phyloP scores from a whole-genome alignment of 2,329 filamentous ascomycete genomes.

The Epicoccum sorghinum region DNA sequence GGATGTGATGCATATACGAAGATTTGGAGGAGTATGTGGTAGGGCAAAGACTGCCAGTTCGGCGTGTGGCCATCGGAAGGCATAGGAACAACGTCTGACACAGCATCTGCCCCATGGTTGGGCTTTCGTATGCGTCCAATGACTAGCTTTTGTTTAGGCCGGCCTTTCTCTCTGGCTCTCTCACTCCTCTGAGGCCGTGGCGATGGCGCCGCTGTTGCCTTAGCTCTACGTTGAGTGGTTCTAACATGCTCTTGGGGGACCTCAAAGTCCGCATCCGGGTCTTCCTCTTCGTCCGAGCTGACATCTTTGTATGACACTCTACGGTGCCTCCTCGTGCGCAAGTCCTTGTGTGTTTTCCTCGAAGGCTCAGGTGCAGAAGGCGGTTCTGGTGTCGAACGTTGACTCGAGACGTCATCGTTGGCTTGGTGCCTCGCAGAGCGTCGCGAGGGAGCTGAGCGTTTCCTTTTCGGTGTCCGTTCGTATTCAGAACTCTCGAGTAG shows the following conservation, averaged over 20 bases:
- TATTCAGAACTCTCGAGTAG: slow-evolving; percentile 27
- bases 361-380: slow-evolving; percentile 6
- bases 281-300: slow-evolving; percentile 39
- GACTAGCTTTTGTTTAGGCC: slow-evolving; percentile 19
- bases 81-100: slow-evolving; percentile 18
- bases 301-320: slow-evolving; percentile 42
- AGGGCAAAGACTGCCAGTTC: slow-evolving; percentile 59
- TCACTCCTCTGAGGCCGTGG: slow-evolving; percentile 18
- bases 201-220: slow-evolving; percentile 9
- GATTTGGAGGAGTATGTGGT: slow-evolving; percentile 71
- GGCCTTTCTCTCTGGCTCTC: slow-evolving; percentile 1
- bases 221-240: slow-evolving; percentile 17
- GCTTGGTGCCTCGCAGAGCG: slow-evolving; percentile 32
- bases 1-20: slow-evolving; percentile 71
- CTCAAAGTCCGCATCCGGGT: slow-evolving; percentile 37
- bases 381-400: slow-evolving; percentile 8
- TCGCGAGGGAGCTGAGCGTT: slow-evolving; percentile 29
- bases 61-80: slow-evolving; percentile 36
- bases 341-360: slow-evolving; percentile 5
- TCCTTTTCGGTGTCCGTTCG: slow-evolving; percentile 15
- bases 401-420: slow-evolving; percentile 22
- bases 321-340: slow-evolving; percentile 21
- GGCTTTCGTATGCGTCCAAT: slow-evolving; percentile 38
- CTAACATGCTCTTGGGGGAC: slow-evolving; percentile 20
- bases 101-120: slow-evolving; percentile 16